Base-by-base conservation (phyloP, 1,139 yeast genomes). In the Candida glucosophila region DNA sequence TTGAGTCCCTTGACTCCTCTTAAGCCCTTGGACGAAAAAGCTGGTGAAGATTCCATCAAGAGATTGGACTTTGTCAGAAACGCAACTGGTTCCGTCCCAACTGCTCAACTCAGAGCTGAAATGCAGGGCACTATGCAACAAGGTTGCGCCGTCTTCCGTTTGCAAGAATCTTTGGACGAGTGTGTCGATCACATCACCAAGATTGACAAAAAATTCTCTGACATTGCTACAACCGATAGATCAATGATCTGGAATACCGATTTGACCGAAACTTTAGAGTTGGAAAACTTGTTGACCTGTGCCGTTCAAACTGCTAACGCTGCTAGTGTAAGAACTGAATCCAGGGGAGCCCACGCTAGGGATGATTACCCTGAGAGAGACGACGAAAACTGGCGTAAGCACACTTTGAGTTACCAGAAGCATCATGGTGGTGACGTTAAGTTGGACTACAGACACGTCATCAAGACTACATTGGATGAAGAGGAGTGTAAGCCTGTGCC, bases 331-430 rank as follows among this genome's bases (percentile, higher is more conserved):
- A 83, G 98, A 73, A 79, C 67, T 50, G 98, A 90, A 67, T 86
- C 96, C 25, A 85, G 98, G 72, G 98, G 98, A 67, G 98, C 98
- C 28, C 98, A 90, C 52, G 97, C 98, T 37, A 81, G 97, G 69
- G 98, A 90, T 60, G 98, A 90, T 59, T 88, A 60, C 67, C 96
- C 93, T 49, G 78, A 77, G 36, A 85, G 98, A 76, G 95, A 90
- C 51, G 98, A 90, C 55, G 86, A 53, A 34, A 67, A 85, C 69
- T 90, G 98, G 98, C 85, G 86, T 92, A 90, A 90, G 69, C 98
- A 90, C 64, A 74, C 96, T 27, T 68, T 90, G 52, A 83, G 97
- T 29, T 90, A 93, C 85, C 97, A 90, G 67, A 50, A 59, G 33
- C 57, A 61, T 22, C 67, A 67, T 36, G 94, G 92, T 47, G 90